These are phyloP conservation scores for Arabidopsis arenosa DNA, from an alignment of 345 rosid species.

Conservation along the genomic window DNA sequence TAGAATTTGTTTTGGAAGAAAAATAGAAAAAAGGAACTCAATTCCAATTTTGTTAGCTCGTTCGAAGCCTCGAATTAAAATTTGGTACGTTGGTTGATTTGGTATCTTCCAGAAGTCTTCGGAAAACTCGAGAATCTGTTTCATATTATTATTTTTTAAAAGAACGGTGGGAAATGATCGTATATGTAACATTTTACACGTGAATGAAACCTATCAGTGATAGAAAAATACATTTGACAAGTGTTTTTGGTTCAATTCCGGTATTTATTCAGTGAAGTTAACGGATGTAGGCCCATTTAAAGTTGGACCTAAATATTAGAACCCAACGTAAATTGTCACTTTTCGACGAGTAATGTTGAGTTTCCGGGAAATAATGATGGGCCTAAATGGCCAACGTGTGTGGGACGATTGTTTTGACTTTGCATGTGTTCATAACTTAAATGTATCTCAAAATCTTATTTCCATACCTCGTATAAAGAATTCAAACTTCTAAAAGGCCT, in stretches of 20 bases:
- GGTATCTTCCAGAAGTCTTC: constrained; percentile 18
- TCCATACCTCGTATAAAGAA: background rate
- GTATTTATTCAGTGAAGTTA: too few relatives aligned
- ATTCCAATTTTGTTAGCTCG: constrained; percentile 29
- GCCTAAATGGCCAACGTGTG: background rate
- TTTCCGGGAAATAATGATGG: background rate
- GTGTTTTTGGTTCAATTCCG: background rate
- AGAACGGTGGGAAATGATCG: constrained; percentile 11
- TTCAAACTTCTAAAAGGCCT: background rate
- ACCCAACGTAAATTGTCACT: background rate
- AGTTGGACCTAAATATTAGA: background rate
- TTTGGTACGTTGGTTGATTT: constrained; percentile 29
- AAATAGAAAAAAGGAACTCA: constrained; percentile 27
- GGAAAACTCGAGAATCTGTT: constrained; percentile 1
- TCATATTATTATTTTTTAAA: background rate
- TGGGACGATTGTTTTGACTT: background rate
- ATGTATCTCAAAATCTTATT: background rate
- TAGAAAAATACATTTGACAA: background rate
- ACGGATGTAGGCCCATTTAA: background rate
- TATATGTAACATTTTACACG: background rate
- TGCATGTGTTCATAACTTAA: background rate
- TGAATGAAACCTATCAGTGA: background rate
- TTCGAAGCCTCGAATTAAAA: background rate
- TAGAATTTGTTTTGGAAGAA: background rate
- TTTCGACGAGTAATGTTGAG: background rate